phyloP scores from a whole-genome alignment of 345 rosid genomes.

The Salix exigua region DNA sequence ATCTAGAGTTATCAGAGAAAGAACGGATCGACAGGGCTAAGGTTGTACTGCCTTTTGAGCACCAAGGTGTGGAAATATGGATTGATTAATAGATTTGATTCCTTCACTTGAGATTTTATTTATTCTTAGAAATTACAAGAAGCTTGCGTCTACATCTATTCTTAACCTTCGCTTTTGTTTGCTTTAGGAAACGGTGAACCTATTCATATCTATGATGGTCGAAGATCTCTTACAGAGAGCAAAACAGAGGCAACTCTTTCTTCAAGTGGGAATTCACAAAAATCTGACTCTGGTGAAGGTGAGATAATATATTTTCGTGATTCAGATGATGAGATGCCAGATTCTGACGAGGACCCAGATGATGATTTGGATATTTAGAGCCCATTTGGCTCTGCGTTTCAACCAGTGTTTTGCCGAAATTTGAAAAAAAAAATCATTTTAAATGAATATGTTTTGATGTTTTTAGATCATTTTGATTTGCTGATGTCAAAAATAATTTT shows the following conservation, averaged over 20 bases:
- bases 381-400: too few relatives aligned
- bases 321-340: slow-evolving; percentile 93
- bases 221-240: slow-evolving; percentile 48
- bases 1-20: slow-evolving; percentile 69
- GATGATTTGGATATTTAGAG: slow-evolving; percentile 94
- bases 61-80: slow-evolving; percentile 57
- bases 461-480: too few relatives aligned
- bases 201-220: slow-evolving; percentile 73
- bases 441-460: too few relatives aligned
- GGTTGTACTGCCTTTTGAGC: slow-evolving; percentile 94
- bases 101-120: neutral
- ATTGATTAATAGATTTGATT: neutral
- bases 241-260: slow-evolving; percentile 30
- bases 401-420: too few relatives aligned
- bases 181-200: slow-evolving; percentile 65
- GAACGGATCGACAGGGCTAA: slow-evolving; percentile 71
- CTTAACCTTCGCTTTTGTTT: slow-evolving; percentile 13
- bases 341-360: slow-evolving; percentile 96
- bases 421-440: too few relatives aligned
- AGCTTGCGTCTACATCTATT: neutral
- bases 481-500: too few relatives aligned
- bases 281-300: slow-evolving; percentile 38
- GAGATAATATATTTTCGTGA: slow-evolving; percentile 87
- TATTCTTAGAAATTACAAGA: neutral
- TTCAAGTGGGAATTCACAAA: slow-evolving; percentile 29